Base-by-base conservation (phyloP, 495 filamentous ascomycete species). In the Lophiostoma macrostomum region DNA sequence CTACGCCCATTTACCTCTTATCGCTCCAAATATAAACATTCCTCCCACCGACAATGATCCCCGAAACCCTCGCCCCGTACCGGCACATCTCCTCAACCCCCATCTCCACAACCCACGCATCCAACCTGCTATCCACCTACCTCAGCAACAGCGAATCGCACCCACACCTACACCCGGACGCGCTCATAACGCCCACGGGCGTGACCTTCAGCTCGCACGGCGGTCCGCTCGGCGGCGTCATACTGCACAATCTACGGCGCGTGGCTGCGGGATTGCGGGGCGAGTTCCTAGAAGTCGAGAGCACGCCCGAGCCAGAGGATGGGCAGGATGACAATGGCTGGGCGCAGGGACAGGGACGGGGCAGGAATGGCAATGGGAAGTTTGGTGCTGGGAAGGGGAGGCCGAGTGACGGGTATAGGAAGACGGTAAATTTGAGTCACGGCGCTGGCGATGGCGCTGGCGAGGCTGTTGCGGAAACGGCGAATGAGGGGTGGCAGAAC, bases 121-220 rank as follows among this genome's bases (percentile, higher is more conserved):
- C 78, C 43, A 70, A 72, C 48, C 75, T 75, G 64, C 74, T 88
- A 10, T 63, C 74, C 23, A 67, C 74, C 51, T 87, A 84, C 73
- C 76, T 88, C 50, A 63, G 70, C 36, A 68, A 72, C 53, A 71
- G 78, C 44, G 66, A 68, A 62, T 76, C 73, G 22, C 72, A 78
- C 55, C 73, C 83, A n/a, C 74, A 82, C 34, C 77, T 85, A 14
- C 83, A 86, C 60, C 85, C 85, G 4, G 84, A 83, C 55, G 78
- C 80, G 35, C 72, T 75, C 48, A 77, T 88, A 62, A 79, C 73
- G 38, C 74, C 82, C 50, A 71, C 75, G 32, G 85, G 84, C 3
- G 80, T 81, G 23, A 68, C 39, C 20, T 70, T 61, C 58, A 27
- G 76, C 36, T 73, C 77, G 16, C 70, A 72, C 42, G 75, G 76